Evolutionary conservation across 768 basidiomycete species (phyloP), one percentile per base, ranked within the genome.

Genomic region (Galerina marginata): DNA sequence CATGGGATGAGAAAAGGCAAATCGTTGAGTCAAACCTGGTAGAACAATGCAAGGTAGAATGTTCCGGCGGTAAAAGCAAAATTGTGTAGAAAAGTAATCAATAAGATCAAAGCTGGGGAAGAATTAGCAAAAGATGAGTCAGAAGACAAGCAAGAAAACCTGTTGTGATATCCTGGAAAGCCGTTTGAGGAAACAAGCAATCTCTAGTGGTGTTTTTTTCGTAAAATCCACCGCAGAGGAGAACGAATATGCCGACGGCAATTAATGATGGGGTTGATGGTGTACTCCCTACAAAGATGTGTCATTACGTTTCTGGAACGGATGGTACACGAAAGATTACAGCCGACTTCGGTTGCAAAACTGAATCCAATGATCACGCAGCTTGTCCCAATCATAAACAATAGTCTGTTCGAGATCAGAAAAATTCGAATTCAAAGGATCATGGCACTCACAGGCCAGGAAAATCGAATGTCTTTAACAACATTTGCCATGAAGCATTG

Each of bases 1-100:
- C 49, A 62, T 38, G 48, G 60, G 56, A 51, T 37, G 62, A 46
- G 59, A 60, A 11, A 61, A 53, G 60, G 53, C 43, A 56, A 33
- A 51, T 57, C 49, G 44, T 51, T 9, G 43, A 54, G 45, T 69
- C 78, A 39, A 63, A 91, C 92, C 82, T 95, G 92, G 74, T 85
- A 93, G 72, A 86, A 94, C 23, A 94, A 73, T 0, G 92, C 90
- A 47, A 95, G 84, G 75, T 92, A 95, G 75, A 91, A 95, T 5
- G 92, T 94, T 50, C 91, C 92, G 36, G 92, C 85, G 63, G 85
- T 93, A 73, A 93, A 95, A 14, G 86, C 87, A 62, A 93, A 82
- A 69, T 92, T 92, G 72, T 94, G 93, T 56, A 94, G 79, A 76
- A 93, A 92, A 15, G 85, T 85, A 60, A 91, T 80, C 15, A 86